These are phyloP conservation scores for Rhododendron mucronatum DNA, from an alignment of 148 eudicot species.

Conservation along the genomic window DNA sequence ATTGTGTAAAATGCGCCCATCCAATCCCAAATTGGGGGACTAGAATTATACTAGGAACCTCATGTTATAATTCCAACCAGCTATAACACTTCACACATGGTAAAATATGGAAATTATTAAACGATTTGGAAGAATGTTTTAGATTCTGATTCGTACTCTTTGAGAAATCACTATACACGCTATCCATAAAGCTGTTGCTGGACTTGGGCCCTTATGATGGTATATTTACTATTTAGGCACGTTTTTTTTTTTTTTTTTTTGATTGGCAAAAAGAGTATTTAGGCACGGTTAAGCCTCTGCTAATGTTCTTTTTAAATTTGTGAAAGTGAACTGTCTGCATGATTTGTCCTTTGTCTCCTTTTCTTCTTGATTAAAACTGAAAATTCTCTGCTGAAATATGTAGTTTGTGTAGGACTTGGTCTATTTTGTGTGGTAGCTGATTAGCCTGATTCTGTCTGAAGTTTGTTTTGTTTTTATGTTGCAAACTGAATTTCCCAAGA, in stretches of 20 bases:
- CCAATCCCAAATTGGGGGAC: background rate
- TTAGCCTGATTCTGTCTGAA: background rate
- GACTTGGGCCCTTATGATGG: background rate
- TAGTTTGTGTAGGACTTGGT: background rate
- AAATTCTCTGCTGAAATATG: background rate
- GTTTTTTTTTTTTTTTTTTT: background rate
- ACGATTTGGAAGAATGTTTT: background rate
- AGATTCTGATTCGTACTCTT: background rate
- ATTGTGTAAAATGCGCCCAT: conserved; percentile 17
- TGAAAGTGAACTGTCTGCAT: background rate
- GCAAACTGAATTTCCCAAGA: background rate
- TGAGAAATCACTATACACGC: background rate
- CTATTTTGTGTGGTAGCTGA: background rate
- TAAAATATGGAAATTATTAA: background rate
- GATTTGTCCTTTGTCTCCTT: background rate
- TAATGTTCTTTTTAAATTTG: background rate
- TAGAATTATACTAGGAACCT: background rate
- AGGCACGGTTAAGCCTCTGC: background rate
- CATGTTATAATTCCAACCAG: background rate
- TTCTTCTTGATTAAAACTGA: background rate
- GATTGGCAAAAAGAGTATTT: background rate
- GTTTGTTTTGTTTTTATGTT: background rate
- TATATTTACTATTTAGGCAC: background rate
- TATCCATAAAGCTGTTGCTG: background rate
- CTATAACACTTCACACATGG: background rate